These are phyloP conservation scores for Sordariomycetes sp. DNA, from an alignment of 2,329 filamentous ascomycete species.

Conservation along the genomic window DNA sequence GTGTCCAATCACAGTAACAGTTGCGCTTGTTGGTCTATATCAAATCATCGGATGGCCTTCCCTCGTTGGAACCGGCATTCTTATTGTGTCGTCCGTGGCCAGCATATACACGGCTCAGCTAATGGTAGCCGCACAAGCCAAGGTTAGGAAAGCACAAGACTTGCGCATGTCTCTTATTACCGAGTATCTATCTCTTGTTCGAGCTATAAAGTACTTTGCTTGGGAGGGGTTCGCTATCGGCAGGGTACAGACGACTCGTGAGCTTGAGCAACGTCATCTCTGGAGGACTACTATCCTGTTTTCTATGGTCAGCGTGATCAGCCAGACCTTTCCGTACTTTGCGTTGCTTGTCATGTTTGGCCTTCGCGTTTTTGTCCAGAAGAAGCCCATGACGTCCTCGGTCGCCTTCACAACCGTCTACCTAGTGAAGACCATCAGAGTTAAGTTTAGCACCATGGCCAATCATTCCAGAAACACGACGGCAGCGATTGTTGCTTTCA, in stretches of 20 bases:
- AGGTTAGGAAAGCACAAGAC: conserved; percentile 42
- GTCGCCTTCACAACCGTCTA: conserved; percentile 43
- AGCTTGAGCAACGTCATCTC: conserved; percentile 36
- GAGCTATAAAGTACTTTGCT: conserved; percentile 46
- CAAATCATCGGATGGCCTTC: conserved; percentile 41
- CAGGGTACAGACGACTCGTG: conserved; percentile 34
- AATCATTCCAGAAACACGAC: conserved; percentile 21
- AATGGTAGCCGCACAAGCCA: conserved; percentile 35
- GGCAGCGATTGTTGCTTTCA: conserved; percentile 31
- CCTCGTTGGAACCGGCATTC: conserved; percentile 33
- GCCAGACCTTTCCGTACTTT: conserved; percentile 36
- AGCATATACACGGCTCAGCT: conserved; percentile 32
- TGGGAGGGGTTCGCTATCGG: conserved; percentile 41
- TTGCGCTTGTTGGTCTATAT: conserved; percentile 39
- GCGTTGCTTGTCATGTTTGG: conserved; percentile 40
- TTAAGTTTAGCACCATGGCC: conserved; percentile 23
- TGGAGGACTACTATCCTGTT: conserved; percentile 38
- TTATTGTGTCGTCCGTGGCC: conserved; percentile 33
- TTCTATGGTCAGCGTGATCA: conserved; percentile 31
- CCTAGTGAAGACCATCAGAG: conserved; percentile 37
- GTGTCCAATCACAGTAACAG: conserved; percentile 29
- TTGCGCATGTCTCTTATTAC: conserved; percentile 41
- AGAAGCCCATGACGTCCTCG: conserved; percentile 36
- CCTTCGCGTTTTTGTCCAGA: conserved; percentile 32
- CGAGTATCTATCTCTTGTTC: conserved; percentile 43